Evolutionary conservation across 805 yeast genomes (phyloP).

Genomic region (Lipomyces yamadae): DNA sequence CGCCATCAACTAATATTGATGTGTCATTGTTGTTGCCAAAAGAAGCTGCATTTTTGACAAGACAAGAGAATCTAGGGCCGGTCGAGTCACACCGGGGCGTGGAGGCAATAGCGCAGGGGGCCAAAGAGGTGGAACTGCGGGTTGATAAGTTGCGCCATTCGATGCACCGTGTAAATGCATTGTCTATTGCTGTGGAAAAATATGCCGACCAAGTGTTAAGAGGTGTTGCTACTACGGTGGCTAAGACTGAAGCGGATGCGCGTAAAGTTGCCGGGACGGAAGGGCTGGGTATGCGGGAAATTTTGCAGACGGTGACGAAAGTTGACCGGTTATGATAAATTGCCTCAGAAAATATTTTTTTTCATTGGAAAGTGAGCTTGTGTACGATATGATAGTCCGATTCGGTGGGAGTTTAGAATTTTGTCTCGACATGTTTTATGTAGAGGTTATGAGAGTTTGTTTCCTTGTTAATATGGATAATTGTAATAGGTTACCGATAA

Average conservation of each 20-base stretch:
- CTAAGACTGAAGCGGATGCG: slow-evolving; percentile 10
- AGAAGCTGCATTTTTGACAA: slow-evolving; percentile 34
- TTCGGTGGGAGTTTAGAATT: neutral
- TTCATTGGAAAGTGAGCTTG: slow-evolving; percentile 7
- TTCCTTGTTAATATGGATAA: neutral
- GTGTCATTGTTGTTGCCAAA: slow-evolving; percentile 32
- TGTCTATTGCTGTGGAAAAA: slow-evolving; percentile 35
- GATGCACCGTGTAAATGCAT: slow-evolving; percentile 36
- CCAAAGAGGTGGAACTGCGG: slow-evolving; percentile 33
- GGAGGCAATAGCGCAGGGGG: slow-evolving; percentile 36
- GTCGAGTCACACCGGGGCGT: slow-evolving; percentile 24
- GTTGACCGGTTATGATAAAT: slow-evolving; percentile 29
- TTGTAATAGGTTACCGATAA: neutral
- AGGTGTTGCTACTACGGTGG: slow-evolving; percentile 15
- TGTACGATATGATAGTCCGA: slow-evolving; percentile 8
- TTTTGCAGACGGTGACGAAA: slow-evolving; percentile 29
- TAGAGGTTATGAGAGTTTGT: neutral
- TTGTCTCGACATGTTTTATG: neutral
- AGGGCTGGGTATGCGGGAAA: slow-evolving; percentile 29
- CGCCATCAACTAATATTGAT: slow-evolving; percentile 34
- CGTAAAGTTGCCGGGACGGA: slow-evolving; percentile 30
- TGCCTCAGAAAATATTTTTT: neutral
- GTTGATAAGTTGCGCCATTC: slow-evolving; percentile 38
- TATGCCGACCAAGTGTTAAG: slow-evolving; percentile 31
- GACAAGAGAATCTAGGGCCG: slow-evolving; percentile 55